phyloP scores from a whole-genome alignment of 257 asterid species.

The Buddleja alternifolia region DNA sequence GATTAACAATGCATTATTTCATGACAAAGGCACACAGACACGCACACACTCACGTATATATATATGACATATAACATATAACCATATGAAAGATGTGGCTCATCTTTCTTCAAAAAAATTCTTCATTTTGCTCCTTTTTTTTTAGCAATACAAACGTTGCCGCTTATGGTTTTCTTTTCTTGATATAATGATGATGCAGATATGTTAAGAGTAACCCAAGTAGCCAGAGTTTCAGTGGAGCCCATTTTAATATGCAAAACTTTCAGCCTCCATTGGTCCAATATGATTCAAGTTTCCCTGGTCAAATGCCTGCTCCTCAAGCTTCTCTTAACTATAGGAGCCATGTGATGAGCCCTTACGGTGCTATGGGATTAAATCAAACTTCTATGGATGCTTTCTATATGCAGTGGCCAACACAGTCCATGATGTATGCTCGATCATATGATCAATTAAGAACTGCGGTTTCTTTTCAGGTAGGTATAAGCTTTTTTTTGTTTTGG shows the following conservation, averaged over 20 bases:
- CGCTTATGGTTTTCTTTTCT: not conserved
- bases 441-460: conserved; percentile 79
- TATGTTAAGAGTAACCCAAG: conserved; percentile 68
- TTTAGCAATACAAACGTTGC: not conserved
- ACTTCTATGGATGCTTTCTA: conserved; percentile 63
- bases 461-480: conserved; percentile 64
- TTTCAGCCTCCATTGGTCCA: conserved; percentile 73
- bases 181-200: conserved; percentile 44
- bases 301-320: conserved; percentile 67
- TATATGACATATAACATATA: not conserved
- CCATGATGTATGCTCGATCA: conserved; percentile 89
- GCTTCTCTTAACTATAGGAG: conserved; percentile 64
- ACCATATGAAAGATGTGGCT: not conserved
- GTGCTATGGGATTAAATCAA: conserved; percentile 72
- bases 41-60: not conserved
- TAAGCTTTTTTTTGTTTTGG: not conserved
- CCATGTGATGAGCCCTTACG: conserved; percentile 70
- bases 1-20: not conserved
- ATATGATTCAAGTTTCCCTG: conserved; percentile 67
- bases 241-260: conserved; percentile 59
- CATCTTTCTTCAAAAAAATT: not conserved
- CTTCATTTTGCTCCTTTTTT: not conserved
- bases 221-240: conserved; percentile 50
- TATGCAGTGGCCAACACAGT: conserved; percentile 87
- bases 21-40: not conserved